A percentile compares a stretch with the other conserved stretches of the same genome.
These are phyloP conservation scores for Picea abies DNA, from an alignment of 83 land plant genomes.

Conservation along the genomic window DNA sequence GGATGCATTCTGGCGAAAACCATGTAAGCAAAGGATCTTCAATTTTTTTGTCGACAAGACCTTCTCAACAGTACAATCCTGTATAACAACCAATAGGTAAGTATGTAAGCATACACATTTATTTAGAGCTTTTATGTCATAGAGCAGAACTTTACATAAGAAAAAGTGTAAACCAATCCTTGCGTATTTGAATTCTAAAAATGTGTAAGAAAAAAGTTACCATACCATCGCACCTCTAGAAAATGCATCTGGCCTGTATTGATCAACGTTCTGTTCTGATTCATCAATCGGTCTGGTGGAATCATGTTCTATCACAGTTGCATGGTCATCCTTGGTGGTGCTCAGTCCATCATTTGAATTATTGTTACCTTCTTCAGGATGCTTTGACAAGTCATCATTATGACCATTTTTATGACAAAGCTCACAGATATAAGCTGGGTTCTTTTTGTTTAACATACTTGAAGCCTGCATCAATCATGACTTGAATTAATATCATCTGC, in stretches of 20 bases:
- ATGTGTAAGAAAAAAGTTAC: background rate
- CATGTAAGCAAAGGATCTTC: slow-evolving; percentile 88
- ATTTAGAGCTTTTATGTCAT: slow-evolving; percentile 1
- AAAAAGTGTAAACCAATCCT: background rate
- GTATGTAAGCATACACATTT: background rate
- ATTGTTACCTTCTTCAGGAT: background rate
- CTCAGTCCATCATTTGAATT: background rate
- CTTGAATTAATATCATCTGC: background rate
- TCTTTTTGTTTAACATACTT: slow-evolving; percentile 6
- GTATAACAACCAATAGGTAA: background rate
- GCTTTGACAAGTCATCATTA: background rate
- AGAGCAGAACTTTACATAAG: background rate
- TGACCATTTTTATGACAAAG: slow-evolving; percentile 65
- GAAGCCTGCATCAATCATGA: slow-evolving; percentile 5
- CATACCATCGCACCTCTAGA: slow-evolving; percentile 6
- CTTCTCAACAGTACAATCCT: background rate
- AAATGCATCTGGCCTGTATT: background rate
- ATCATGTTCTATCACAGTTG: background rate
- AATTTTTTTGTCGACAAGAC: slow-evolving; percentile 45
- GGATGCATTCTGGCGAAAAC: slow-evolving; percentile 93
- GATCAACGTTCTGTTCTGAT: slow-evolving; percentile 9
- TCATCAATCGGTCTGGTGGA: background rate
- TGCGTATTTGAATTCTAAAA: background rate
- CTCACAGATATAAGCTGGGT: slow-evolving; percentile 60
- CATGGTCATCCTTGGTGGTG: background rate